Conservation (phyloP, 768 basidiomycete genomes). For the Leccinum uliginosum region DNA sequence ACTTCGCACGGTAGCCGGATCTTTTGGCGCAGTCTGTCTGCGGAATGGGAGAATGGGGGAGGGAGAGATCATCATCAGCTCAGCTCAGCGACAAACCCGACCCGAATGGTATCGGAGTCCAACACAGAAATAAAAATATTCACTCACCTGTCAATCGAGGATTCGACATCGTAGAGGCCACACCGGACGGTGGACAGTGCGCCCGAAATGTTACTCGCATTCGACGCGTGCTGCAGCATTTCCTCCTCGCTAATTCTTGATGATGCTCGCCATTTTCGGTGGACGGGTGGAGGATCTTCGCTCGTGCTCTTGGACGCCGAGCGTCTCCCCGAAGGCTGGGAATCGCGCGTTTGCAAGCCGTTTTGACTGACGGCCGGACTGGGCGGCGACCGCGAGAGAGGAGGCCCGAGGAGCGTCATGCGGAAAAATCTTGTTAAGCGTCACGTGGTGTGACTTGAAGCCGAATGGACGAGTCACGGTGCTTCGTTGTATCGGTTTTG, state of each 20-base stretch:
- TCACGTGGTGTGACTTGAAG: too few species aligned
- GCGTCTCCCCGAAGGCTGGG: constrained; percentile 69
- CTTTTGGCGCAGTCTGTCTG: constrained; percentile 73
- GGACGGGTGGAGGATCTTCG: constrained; percentile 56
- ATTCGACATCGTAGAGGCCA: constrained; percentile 70
- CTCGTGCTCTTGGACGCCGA: constrained; percentile 55
- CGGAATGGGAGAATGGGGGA: background rate
- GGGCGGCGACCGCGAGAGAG: constrained; percentile 7
- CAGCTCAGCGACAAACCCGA: background rate
- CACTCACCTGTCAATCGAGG: constrained; percentile 71
- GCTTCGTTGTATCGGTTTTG: background rate
- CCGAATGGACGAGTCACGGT: background rate
- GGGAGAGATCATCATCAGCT: background rate
- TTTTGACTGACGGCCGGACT: constrained; percentile 52
- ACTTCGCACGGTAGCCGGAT: constrained; percentile 80
- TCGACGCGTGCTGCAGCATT: constrained; percentile 75
- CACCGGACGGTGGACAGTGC: constrained; percentile 63
- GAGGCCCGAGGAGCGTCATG: background rate
- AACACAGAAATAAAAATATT: too few species aligned
- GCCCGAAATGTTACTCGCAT: constrained; percentile 64
- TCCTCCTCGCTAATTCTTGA: constrained; percentile 47
- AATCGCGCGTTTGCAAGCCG: constrained; percentile 50
- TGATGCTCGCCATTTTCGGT: constrained; percentile 65
- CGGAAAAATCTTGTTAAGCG: background rate
- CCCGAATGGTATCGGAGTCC: background rate